Base-by-base conservation (phyloP, 352 stramenopile genomes). In the Pythium aquatile region DNA sequence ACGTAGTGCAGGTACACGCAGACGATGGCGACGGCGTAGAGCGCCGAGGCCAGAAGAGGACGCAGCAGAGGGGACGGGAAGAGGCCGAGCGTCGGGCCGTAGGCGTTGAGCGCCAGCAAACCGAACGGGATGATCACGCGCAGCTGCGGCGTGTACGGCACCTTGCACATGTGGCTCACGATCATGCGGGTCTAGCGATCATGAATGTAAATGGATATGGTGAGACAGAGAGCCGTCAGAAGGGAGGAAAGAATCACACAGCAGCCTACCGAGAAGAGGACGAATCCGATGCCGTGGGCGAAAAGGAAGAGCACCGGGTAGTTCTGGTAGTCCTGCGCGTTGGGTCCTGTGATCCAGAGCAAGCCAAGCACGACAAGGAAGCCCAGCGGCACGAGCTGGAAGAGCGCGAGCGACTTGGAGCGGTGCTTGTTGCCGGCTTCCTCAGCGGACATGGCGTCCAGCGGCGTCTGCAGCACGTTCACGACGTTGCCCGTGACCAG, bases 151-250 rank as follows among this genome's bases (percentile, higher is more conserved):
- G 85, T 84, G 67, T 90, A 96, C 51, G 85, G 83, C 28, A 96
- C 81, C 74, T 96, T 96, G 74, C 85, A 96, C 87, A 96, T 96
- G 77, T 96, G 87, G 73, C 83, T 91, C 55, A 89, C 75, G 68
- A 94, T 96, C 87, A 96, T 96, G 67, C 85, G 85, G 32, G 85
- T 94, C 84, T 95, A 33, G 4, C 32, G 46, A 55, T 32, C 35
- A 37, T 32, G 26, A 5, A 14, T 40, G 24, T 52, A 11, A 24
- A 24, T 24, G 20, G 20, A 24, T 24, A 24, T 24, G 20, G 20
- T 24, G 20, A 24, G 20, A 24, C 20, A 24, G 20, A 24, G 20
- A 24, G 20, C 20, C 20, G 20, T 24, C 20, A 24, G 20, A 24
- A 24, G 20, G 20, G 20, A 24, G 20, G 20, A 24, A 24, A 24